A percentile compares a stretch with the other conserved stretches of the same genome.
phyloP scores from a whole-genome alignment of 2,329 filamentous ascomycete genomes.

The Monascus ruber region DNA sequence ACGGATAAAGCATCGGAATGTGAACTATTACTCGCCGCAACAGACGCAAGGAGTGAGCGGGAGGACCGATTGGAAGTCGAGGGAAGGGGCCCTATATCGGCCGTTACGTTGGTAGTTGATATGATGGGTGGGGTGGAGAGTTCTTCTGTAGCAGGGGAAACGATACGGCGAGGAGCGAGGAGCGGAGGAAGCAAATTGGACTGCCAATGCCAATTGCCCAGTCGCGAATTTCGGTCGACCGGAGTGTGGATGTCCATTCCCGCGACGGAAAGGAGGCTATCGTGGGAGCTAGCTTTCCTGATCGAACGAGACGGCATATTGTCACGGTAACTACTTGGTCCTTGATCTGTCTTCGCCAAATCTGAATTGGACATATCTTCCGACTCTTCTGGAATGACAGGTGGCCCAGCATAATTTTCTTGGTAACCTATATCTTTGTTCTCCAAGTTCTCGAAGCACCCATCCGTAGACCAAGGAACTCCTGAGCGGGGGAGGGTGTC shows the following conservation, averaged over 20 bases:
- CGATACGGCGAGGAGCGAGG: slow-evolving; percentile 36
- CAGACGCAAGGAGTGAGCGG: slow-evolving; percentile 24
- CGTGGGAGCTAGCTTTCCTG: slow-evolving; percentile 63
- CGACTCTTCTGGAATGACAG: slow-evolving; percentile 28
- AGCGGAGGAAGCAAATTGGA: slow-evolving; percentile 38
- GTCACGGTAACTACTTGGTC: slow-evolving; percentile 4
- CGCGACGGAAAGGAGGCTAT: slow-evolving; percentile 76
- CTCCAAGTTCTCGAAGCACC: slow-evolving; percentile 2
- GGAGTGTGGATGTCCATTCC: slow-evolving; percentile 82
- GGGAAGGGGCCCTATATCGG: slow-evolving; percentile 16
- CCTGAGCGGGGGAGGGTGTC: slow-evolving; percentile 40
- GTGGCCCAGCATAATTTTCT: slow-evolving; percentile 13
- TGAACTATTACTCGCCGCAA: slow-evolving; percentile 15
- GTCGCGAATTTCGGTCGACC: slow-evolving; percentile 61
- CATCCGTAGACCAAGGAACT: neutral
- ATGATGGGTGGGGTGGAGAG: slow-evolving; percentile 28
- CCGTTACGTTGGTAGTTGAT: slow-evolving; percentile 26
- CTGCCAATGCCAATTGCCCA: slow-evolving; percentile 28
- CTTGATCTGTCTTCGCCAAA: slow-evolving; percentile 4
- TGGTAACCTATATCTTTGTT: slow-evolving; percentile 10
- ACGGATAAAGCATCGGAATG: slow-evolving; percentile 14
- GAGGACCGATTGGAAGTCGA: slow-evolving; percentile 16
- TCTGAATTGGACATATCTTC: slow-evolving; percentile 16
- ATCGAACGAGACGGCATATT: slow-evolving; percentile 34
- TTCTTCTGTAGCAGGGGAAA: slow-evolving; percentile 31